These are phyloP conservation scores for Leishmania martiniquensis DNA, from an alignment of 208 protist genomes.

Conservation along the genomic window DNA sequence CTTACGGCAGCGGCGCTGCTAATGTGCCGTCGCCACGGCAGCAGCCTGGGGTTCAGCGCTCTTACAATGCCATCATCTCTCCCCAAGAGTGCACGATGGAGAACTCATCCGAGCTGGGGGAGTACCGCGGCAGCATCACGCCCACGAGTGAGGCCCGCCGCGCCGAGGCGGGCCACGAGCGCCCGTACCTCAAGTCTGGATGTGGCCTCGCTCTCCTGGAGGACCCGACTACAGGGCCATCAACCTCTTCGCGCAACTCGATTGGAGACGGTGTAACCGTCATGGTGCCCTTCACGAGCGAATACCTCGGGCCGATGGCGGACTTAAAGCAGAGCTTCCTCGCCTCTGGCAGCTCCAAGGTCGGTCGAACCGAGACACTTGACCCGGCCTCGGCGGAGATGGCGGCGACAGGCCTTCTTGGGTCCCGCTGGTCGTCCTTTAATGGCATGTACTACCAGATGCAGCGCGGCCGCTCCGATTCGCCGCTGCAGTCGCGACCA, in stretches of 20 bases:
- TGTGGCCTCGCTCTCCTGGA: constrained; percentile 45
- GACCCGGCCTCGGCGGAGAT: constrained; percentile 30
- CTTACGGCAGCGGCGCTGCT: background rate
- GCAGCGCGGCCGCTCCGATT: background rate
- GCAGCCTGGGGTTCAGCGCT: background rate
- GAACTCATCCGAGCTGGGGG: constrained; percentile 4
- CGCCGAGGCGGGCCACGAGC: background rate
- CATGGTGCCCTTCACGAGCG: background rate
- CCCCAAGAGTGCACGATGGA: background rate
- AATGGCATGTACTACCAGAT: background rate
- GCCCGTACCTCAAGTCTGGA: constrained; percentile 12
- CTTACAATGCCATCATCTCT: background rate
- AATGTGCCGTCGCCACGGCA: background rate
- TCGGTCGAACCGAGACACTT: constrained; percentile 29
- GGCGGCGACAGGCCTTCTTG: constrained; percentile 1
- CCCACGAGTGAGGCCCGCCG: constrained; percentile 2
- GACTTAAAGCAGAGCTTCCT: constrained; percentile 6
- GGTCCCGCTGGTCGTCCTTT: background rate
- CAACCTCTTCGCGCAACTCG: constrained; percentile 6
- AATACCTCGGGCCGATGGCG: background rate
- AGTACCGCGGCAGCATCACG: background rate
- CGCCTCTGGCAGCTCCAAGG: background rate
- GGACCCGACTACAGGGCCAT: constrained; percentile 20
- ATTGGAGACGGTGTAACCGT: background rate
- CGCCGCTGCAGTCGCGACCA: background rate